Conservation (phyloP, 1,284 basidiomycete species). For the Acaromyces ingoldii region DNA sequence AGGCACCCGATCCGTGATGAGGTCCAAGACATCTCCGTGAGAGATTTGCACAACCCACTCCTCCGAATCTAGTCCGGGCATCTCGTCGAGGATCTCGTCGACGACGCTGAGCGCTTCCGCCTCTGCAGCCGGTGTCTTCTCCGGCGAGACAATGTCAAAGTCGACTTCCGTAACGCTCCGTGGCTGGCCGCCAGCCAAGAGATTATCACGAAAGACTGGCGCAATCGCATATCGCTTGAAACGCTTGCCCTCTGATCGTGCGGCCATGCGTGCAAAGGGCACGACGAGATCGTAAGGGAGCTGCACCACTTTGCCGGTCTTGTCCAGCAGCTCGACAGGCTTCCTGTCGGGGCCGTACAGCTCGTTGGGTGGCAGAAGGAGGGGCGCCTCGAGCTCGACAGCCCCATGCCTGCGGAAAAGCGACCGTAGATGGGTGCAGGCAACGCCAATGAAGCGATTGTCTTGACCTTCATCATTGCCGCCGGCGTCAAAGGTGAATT, state of each 20-base stretch:
- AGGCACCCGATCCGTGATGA: slow-evolving; percentile 43
- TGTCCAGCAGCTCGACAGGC: slow-evolving; percentile 71
- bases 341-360: slow-evolving; percentile 80
- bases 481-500: slow-evolving; percentile 74
- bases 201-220: slow-evolving; percentile 49
- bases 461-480: slow-evolving; percentile 61
- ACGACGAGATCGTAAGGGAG: slow-evolving; percentile 56
- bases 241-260: slow-evolving; percentile 65
- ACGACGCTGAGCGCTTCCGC: slow-evolving; percentile 45
- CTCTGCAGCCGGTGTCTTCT: slow-evolving; percentile 46
- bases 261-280: slow-evolving; percentile 79
- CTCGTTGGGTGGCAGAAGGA: slow-evolving; percentile 67
- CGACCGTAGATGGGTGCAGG: slow-evolving; percentile 68
- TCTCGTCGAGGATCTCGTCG: slow-evolving; percentile 44
- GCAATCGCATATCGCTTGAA: slow-evolving; percentile 84
- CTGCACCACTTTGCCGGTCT: slow-evolving; percentile 53
- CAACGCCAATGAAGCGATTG: slow-evolving; percentile 67
- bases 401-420: slow-evolving; percentile 86
- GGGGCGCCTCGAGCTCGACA: slow-evolving; percentile 74
- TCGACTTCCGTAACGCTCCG: slow-evolving; percentile 47
- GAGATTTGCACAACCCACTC: slow-evolving; percentile 47
- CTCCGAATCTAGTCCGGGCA: slow-evolving; percentile 40
- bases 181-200: slow-evolving; percentile 51
- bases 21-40: slow-evolving; percentile 34
- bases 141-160: slow-evolving; percentile 51